These are phyloP conservation scores for Staphylotrichum tortipilum DNA, from an alignment of 495 filamentous ascomycete genomes.

Conservation along the genomic window DNA sequence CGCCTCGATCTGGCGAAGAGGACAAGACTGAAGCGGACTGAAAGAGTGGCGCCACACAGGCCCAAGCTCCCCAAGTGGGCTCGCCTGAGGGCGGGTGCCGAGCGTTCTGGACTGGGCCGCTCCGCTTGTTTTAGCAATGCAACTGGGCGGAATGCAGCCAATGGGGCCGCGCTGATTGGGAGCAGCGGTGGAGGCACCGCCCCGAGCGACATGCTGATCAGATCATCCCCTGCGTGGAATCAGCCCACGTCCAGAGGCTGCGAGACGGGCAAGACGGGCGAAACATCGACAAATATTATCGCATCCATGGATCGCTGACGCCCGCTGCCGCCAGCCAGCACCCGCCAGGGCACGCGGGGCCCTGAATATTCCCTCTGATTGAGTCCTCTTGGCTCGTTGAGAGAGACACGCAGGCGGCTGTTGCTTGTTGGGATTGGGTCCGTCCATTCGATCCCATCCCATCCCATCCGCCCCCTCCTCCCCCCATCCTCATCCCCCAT, in stretches of 20 bases:
- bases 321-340: too few relatives aligned
- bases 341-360: too few relatives aligned
- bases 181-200: slow-evolving; percentile 2
- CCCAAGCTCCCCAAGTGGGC: slow-evolving; percentile 6
- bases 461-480: neutral
- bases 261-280: slow-evolving; percentile 2
- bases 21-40: neutral
- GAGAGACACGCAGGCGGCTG: too few relatives aligned
- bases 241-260: slow-evolving; percentile 23
- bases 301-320: too few relatives aligned
- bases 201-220: slow-evolving; percentile 16
- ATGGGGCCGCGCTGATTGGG: slow-evolving; percentile 5
- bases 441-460: too few relatives aligned
- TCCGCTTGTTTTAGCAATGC: slow-evolving; percentile 13
- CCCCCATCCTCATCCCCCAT: neutral
- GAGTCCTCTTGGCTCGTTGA: too few relatives aligned
- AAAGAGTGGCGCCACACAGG: slow-evolving; percentile 14
- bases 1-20: neutral
- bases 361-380: too few relatives aligned
- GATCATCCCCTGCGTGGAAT: slow-evolving; percentile 24
- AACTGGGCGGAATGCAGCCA: slow-evolving; percentile 7
- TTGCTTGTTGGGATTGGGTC: too few relatives aligned
- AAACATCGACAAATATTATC: too few relatives aligned
- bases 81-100: slow-evolving; percentile 16
- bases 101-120: slow-evolving; percentile 13